These are phyloP conservation scores for Curvularia verruculosa DNA, from an alignment of 2,329 filamentous ascomycete species.

Conservation along the genomic window DNA sequence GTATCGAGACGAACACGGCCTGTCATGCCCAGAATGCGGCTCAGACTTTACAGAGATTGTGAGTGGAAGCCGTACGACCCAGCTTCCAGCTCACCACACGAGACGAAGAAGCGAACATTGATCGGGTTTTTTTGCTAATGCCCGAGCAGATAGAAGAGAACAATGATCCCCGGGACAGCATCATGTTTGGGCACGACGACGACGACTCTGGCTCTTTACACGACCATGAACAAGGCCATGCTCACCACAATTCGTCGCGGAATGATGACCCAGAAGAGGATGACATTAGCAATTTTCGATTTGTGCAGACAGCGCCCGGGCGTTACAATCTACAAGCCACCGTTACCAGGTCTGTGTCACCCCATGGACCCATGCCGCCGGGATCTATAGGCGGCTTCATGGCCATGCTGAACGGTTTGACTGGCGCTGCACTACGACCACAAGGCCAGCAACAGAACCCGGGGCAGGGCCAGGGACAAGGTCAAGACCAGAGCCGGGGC, in stretches of 20 bases:
- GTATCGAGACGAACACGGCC: conserved; percentile 71
- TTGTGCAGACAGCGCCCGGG: conserved; percentile 46
- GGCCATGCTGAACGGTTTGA: conserved; percentile 55
- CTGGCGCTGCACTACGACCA: conserved; percentile 40
- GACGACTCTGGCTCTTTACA: conserved; percentile 40
- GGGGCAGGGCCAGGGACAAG: conserved; percentile 27
- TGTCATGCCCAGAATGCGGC: conserved; percentile 77
- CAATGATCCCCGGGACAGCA: conserved; percentile 66
- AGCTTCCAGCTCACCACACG: conserved; percentile 13
- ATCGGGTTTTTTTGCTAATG: conserved; percentile 28
- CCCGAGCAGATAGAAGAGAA: conserved; percentile 56
- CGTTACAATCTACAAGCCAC: conserved; percentile 46
- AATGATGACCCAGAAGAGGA: conserved; percentile 58
- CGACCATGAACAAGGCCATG: conserved; percentile 37
- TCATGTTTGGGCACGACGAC: conserved; percentile 34
- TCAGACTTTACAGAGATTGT: conserved; percentile 88
- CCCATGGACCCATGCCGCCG: conserved; percentile 29
- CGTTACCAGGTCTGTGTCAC: conserved; percentile 42
- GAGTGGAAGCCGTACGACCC: conserved; percentile 47
- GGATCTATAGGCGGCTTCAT: conserved; percentile 51
- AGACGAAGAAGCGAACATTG: conserved; percentile 10
- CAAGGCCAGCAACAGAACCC: conserved; percentile 21
- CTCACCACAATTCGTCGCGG: conserved; percentile 58
- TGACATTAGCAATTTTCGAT: conserved; percentile 56
- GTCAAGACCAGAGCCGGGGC: conserved; percentile 22